phyloP scores from a whole-genome alignment of 176 grass and related monocot species.

The Secale cereale region DNA sequence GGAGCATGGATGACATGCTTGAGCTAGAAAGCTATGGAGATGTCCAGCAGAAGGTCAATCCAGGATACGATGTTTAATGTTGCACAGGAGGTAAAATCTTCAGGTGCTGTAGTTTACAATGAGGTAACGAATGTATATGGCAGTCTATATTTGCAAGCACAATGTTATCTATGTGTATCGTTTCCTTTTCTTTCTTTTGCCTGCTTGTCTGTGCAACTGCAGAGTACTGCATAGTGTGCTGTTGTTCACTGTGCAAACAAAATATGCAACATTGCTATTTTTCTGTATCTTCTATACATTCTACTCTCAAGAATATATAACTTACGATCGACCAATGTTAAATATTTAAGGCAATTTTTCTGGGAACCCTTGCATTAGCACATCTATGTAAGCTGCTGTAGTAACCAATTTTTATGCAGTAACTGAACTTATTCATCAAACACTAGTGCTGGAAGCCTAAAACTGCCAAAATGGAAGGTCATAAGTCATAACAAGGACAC shows the following conservation, averaged over 20 bases:
- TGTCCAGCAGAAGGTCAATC: conserved; percentile 94
- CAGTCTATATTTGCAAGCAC: not conserved
- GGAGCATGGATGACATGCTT: conserved; percentile 81
- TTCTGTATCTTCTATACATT: not conserved
- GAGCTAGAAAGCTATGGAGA: conserved; percentile 87
- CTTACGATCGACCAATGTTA: not conserved
- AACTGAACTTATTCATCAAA: not conserved
- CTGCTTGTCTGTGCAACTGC: not conserved
- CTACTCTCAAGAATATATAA: not conserved
- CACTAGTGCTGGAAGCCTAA: not conserved
- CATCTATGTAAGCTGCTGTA: not conserved
- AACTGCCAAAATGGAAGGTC: not conserved
- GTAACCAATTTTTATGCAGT: not conserved
- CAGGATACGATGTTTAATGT: conserved; percentile 75
- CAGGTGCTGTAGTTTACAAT: not conserved
- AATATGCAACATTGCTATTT: not conserved
- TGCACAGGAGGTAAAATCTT: not conserved
- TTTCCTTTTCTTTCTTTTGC: not conserved
- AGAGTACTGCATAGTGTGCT: not conserved
- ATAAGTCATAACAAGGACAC: not conserved
- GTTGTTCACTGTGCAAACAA: not conserved
- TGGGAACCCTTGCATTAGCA: not conserved
- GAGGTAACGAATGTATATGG: not conserved
- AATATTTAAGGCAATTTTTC: not conserved
- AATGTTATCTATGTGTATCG: not conserved